These are phyloP conservation scores for Letharia lupina DNA, from an alignment of 495 filamentous ascomycete species.

Conservation along the genomic window DNA sequence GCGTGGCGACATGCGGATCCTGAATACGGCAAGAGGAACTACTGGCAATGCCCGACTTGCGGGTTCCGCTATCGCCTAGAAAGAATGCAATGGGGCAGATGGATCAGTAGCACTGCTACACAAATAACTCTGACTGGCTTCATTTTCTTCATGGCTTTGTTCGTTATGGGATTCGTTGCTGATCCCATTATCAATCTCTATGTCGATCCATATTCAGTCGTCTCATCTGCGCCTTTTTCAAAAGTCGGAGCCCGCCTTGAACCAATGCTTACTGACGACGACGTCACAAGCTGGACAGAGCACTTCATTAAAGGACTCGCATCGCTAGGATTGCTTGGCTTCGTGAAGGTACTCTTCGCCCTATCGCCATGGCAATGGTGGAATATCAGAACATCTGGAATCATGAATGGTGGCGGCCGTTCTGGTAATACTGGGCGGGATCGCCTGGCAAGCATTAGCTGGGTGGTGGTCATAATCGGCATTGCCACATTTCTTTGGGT, in stretches of 20 bases:
- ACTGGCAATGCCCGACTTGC: conserved; percentile 85
- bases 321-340: conserved; percentile 74
- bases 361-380: conserved; percentile 69
- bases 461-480: conserved; percentile 70
- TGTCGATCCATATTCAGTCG: conserved; percentile 58
- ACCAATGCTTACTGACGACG: conserved; percentile 34
- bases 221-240: conserved; percentile 29
- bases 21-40: conserved; percentile 55
- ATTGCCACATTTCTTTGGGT: conserved; percentile 75
- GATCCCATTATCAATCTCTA: conserved; percentile 89
- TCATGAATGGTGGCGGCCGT: conserved; percentile 42
- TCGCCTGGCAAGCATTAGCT: conserved; percentile 63
- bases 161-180: conserved; percentile 78
- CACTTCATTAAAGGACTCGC: conserved; percentile 86
- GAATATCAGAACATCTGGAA: conserved; percentile 51
- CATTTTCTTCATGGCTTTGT: conserved; percentile 63
- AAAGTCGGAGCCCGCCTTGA: conserved; percentile 23
- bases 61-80: conserved; percentile 74
- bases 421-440: conserved; percentile 59
- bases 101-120: conserved; percentile 57
- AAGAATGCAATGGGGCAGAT: conserved; percentile 64
- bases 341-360: conserved; percentile 69
- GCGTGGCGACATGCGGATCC: conserved; percentile 74
- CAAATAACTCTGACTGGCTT: conserved; percentile 58
- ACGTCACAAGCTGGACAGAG: conserved; percentile 54